Conservation (phyloP, 2,329 filamentous ascomycete species). For the Phyllosticta paracitricarpa region DNA sequence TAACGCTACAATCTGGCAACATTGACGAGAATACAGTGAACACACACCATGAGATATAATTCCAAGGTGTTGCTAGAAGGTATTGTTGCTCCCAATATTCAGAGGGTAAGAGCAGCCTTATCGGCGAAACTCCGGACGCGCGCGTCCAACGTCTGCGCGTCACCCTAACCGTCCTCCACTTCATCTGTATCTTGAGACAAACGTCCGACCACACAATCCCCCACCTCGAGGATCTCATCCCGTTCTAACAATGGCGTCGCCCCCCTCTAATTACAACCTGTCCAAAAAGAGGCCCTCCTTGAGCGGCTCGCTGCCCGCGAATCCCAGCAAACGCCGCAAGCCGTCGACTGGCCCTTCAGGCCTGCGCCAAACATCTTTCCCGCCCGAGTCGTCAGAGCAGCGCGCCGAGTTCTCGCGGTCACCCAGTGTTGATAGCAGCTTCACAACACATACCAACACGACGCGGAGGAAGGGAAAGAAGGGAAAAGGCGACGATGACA, state of each 20-base stretch:
- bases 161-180: background rate
- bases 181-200: background rate
- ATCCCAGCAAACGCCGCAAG: constrained; percentile 57
- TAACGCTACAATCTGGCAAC: no score
- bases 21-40: no score
- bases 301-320: constrained; percentile 35
- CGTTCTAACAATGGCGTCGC: constrained; percentile 46
- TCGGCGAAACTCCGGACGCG: background rate
- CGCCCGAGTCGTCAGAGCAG: constrained; percentile 46
- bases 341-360: constrained; percentile 55
- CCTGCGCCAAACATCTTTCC: constrained; percentile 72
- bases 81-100: no score
- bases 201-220: background rate
- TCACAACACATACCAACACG: constrained; percentile 43
- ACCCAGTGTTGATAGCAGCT: constrained; percentile 48
- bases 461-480: constrained; percentile 49
- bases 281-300: constrained; percentile 55
- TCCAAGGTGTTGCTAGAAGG: no score
- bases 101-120: background rate
- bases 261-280: constrained; percentile 44
- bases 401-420: constrained; percentile 48
- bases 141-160: background rate
- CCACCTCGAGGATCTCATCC: background rate
- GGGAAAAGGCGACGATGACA: constrained; percentile 36
- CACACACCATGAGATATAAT: no score